phyloP scores from a whole-genome alignment of 2,329 filamentous ascomycete genomes.

The Neoarthrinium moseri region DNA sequence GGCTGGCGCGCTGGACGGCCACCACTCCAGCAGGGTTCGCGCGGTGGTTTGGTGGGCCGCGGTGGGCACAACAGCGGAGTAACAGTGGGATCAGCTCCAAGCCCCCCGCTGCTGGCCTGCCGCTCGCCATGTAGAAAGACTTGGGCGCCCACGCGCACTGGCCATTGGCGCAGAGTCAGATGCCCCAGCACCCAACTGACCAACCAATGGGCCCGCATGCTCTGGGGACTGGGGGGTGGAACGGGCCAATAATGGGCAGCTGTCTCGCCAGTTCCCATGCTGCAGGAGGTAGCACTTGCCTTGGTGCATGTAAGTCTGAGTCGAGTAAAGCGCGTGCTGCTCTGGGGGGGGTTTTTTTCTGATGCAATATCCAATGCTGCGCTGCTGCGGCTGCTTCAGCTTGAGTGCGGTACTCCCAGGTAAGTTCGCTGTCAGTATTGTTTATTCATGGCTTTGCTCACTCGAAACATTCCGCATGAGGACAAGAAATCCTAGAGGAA shows the following conservation, averaged over 20 bases:
- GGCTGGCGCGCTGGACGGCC: no score
- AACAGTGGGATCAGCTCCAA: not conserved
- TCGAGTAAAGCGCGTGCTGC: slow-evolving; percentile 6
- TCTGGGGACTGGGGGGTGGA: no score
- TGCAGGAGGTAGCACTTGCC: slow-evolving; percentile 11
- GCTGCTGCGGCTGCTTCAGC: not conserved
- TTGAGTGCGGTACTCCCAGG: no score
- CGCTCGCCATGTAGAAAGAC: not conserved
- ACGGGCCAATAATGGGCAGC: slow-evolving; percentile 8
- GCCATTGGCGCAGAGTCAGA: slow-evolving; percentile 7
- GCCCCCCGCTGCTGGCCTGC: no score
- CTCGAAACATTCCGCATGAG: not conserved
- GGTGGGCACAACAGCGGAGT: not conserved
- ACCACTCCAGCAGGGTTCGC: not conserved
- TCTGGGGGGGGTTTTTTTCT: no score
- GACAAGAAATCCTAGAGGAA: not conserved
- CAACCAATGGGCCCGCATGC: slow-evolving; percentile 9
- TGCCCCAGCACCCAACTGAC: slow-evolving; percentile 2
- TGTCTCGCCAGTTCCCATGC: not conserved
- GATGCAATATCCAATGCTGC: not conserved
- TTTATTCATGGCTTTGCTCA: not conserved
- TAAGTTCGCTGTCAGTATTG: not conserved
- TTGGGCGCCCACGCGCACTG: slow-evolving; percentile 1
- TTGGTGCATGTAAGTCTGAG: slow-evolving; percentile 5
- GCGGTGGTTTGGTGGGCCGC: slow-evolving; percentile 1